phyloP scores from a whole-genome alignment of 2,329 filamentous ascomycete species.

The Trichoderma brevicompactum region DNA sequence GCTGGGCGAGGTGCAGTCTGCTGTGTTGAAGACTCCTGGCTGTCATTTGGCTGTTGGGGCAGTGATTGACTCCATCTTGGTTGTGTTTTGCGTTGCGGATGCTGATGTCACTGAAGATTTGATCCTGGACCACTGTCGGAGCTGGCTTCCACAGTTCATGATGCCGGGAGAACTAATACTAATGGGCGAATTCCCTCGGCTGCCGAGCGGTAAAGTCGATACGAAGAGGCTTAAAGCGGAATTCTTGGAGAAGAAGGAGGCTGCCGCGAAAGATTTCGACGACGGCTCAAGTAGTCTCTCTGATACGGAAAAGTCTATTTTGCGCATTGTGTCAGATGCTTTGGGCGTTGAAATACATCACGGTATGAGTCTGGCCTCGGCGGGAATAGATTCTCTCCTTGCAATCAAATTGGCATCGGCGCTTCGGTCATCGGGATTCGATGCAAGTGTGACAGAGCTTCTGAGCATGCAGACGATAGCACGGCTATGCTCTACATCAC shows the following conservation, averaged over 20 bases:
- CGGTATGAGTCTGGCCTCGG: conserved; percentile 52
- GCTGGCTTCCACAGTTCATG: conserved; percentile 85
- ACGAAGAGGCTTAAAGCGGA: conserved; percentile 63
- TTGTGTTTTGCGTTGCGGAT: conserved; percentile 72
- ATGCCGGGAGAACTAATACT: conserved; percentile 74
- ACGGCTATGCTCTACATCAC: conserved; percentile 35
- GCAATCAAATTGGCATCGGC: conserved; percentile 61
- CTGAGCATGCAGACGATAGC: conserved; percentile 57
- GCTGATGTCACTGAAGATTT: conserved; percentile 39
- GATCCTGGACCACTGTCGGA: conserved; percentile 65
- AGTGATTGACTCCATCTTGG: conserved; percentile 69
- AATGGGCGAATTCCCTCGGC: conserved; percentile 67
- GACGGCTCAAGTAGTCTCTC: conserved; percentile 29
- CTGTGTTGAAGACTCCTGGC: conserved; percentile 61
- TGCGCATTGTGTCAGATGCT: conserved; percentile 46
- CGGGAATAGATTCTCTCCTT: conserved; percentile 67
- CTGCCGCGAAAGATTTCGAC: background rate
- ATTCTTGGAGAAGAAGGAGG: conserved; percentile 42
- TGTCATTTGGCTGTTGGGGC: conserved; percentile 70
- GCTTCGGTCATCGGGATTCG: conserved; percentile 61
- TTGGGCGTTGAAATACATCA: conserved; percentile 46
- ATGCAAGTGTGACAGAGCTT: conserved; percentile 63
- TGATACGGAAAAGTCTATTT: conserved; percentile 41
- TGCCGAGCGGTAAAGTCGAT: conserved; percentile 85
- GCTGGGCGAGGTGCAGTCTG: conserved; percentile 77